A percentile compares a stretch with the other conserved stretches of the same genome.
These are phyloP conservation scores for Austroboletus novae-zelandiae DNA, from an alignment of 1,284 basidiomycete genomes.

Conservation along the genomic window DNA sequence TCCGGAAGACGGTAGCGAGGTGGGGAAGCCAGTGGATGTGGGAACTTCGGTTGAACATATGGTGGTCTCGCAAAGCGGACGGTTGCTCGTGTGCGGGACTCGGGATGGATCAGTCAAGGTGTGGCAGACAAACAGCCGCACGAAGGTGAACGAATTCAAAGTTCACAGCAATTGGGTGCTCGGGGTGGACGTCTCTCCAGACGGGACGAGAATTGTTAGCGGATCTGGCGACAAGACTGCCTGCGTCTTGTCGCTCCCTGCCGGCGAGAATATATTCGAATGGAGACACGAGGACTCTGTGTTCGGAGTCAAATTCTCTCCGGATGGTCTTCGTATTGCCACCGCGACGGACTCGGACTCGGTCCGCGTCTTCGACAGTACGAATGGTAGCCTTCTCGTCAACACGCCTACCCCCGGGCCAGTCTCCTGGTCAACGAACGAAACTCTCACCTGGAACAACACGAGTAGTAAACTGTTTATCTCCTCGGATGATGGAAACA, in stretches of 20 bases:
- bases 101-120: neutral
- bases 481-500: neutral
- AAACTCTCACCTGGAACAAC: neutral
- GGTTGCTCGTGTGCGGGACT: neutral
- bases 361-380: neutral
- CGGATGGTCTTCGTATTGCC: neutral
- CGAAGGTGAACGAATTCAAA: neutral
- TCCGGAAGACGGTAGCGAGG: neutral
- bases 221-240: neutral
- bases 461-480: neutral
- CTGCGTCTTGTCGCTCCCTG: neutral
- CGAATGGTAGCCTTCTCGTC: neutral
- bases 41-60: neutral
- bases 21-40: neutral
- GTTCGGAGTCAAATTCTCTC: neutral
- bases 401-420: neutral
- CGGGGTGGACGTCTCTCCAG: neutral
- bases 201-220: neutral
- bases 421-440: neutral
- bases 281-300: neutral
- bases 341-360: neutral
- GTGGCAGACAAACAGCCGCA: neutral
- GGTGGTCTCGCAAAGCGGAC: neutral
- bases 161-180: neutral
- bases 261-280: neutral